Percentiles rank a stretch among this genome's conserved stretches.
These are phyloP conservation scores for Saturnispora besseyi DNA, from an alignment of 805 yeast species.

Conservation along the genomic window DNA sequence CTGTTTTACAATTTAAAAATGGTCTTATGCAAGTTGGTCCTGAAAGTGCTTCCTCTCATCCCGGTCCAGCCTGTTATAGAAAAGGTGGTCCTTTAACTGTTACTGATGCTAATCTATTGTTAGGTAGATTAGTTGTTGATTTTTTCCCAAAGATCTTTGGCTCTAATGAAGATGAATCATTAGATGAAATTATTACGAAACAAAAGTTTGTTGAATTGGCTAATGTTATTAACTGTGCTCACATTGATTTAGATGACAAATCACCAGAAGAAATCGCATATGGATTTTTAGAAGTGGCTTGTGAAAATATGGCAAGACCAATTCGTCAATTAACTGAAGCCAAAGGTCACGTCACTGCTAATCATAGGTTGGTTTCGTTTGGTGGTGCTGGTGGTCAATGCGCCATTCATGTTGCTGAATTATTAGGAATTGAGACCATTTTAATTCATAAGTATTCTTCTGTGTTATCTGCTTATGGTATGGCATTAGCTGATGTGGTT, in stretches of 20 bases:
- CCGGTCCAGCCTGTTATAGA: conserved; percentile 83
- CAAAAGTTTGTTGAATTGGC: conserved; percentile 47
- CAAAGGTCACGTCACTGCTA: conserved; percentile 58
- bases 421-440: conserved; percentile 59
- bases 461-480: conserved; percentile 80
- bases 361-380: conserved; percentile 70
- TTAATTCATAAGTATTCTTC: conserved; percentile 77
- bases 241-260: conserved; percentile 32
- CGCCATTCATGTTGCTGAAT: conserved; percentile 66
- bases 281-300: conserved; percentile 78
- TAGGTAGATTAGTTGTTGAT: conserved; percentile 66
- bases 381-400: conserved; percentile 96
- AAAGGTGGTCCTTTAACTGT: conserved; percentile 79
- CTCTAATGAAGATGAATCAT: conserved; percentile 61
- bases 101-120: conserved; percentile 72
- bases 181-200: conserved; percentile 47
- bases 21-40: conserved; percentile 80
- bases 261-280: conserved; percentile 62
- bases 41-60: conserved; percentile 79
- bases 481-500: conserved; percentile 78
- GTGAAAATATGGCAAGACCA: conserved; percentile 87
- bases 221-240: conserved; percentile 43
- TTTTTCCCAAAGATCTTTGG: conserved; percentile 79
- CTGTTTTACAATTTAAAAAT: conserved; percentile 55
- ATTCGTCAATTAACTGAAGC: conserved; percentile 79